Evolutionary conservation across 176 grass and related monocot genomes (phyloP).

Genomic region (Rhynchospora tenuis): DNA sequence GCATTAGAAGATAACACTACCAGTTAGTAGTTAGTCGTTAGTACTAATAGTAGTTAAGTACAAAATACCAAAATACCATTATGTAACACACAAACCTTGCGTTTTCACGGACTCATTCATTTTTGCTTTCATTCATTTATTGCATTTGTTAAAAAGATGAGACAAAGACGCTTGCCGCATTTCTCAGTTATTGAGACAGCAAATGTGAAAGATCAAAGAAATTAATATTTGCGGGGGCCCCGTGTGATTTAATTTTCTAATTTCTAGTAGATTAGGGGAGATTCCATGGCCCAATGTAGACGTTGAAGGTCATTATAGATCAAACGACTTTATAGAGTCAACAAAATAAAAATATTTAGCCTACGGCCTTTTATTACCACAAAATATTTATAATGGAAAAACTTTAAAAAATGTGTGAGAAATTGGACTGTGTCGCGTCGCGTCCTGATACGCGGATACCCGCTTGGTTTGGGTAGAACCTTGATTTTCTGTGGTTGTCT

Average conservation of each 20-base stretch:
- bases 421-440: too few relatives aligned
- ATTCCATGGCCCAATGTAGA: not conserved
- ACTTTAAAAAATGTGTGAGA: too few relatives aligned
- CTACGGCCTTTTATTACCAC: too few relatives aligned
- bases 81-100: not conserved
- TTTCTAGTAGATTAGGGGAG: not conserved
- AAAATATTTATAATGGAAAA: too few relatives aligned
- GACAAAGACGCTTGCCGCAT: not conserved
- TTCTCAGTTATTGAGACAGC: not conserved
- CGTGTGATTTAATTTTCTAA: not conserved
- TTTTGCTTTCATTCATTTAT: not conserved
- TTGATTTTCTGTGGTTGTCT: too few relatives aligned
- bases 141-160: not conserved
- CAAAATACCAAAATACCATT: not conserved
- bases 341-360: not conserved
- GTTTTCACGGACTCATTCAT: not conserved
- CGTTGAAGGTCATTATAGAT: constrained; percentile 1
- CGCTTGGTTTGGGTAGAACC: too few relatives aligned
- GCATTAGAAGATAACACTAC: not conserved
- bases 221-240: not conserved
- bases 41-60: too few relatives aligned
- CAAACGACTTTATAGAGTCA: not conserved
- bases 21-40: not conserved
- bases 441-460: too few relatives aligned
- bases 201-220: not conserved